phyloP scores from a whole-genome alignment of 495 filamentous ascomycete species.

The Aspergillus saccharolyticus region DNA sequence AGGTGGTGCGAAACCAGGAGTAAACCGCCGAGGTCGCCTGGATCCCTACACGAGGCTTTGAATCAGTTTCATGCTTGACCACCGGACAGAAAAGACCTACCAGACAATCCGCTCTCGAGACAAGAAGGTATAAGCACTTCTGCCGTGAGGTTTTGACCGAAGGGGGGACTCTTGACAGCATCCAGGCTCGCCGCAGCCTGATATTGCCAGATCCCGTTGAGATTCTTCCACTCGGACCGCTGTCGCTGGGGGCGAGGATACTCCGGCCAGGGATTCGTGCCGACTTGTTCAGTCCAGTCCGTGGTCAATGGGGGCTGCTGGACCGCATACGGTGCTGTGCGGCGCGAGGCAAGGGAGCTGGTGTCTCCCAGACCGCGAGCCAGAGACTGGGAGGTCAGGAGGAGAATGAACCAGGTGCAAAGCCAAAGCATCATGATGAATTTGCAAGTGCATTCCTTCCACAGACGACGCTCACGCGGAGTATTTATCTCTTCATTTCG shows the following conservation, averaged over 20 bases:
- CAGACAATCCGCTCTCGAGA: conserved; percentile 53
- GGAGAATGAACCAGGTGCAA: not conserved
- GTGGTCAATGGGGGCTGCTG: conserved; percentile 50
- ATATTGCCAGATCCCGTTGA: conserved; percentile 67
- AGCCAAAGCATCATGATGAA: not conserved
- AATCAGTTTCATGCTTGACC: not conserved
- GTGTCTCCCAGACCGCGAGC: conserved; percentile 1
- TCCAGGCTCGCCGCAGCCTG: conserved; percentile 37
- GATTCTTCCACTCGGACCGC: conserved; percentile 54
- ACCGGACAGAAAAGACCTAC: too few species aligned
- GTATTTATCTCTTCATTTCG: conserved; percentile 1
- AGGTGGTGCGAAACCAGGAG: conserved; percentile 58
- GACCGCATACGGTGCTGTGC: conserved; percentile 17
- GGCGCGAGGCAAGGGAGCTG: not conserved
- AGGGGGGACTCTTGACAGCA: conserved; percentile 39
- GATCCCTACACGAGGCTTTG: conserved; percentile 40
- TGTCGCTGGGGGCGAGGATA: conserved; percentile 60
- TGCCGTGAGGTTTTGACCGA: conserved; percentile 33
- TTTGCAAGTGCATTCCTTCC: not conserved
- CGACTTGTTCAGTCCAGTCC: conserved; percentile 57
- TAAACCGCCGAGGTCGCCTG: conserved; percentile 43
- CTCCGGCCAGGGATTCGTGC: conserved; percentile 60
- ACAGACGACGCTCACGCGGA: too few species aligned
- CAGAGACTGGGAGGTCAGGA: not conserved
- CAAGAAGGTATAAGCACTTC: conserved; percentile 61